phyloP scores from a whole-genome alignment of 1,139 yeast genomes.

The Nadsonia starkeyi-henricii region DNA sequence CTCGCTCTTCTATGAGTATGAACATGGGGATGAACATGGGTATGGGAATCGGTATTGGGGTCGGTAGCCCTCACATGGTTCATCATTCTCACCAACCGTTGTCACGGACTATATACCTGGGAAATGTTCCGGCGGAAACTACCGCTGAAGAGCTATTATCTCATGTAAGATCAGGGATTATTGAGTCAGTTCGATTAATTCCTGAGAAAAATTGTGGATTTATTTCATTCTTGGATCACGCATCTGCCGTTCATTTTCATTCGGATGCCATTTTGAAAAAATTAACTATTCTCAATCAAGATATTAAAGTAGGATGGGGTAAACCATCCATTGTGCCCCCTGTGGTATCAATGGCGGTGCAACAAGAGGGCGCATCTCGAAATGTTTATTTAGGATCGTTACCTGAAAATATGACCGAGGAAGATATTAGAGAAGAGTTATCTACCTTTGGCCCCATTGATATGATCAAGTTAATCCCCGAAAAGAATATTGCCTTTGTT shows the following conservation, averaged over 20 bases:
- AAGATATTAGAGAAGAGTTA: constrained; percentile 50
- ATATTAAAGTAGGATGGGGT: constrained; percentile 52
- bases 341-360: constrained; percentile 57
- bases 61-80: constrained; percentile 7
- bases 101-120: constrained; percentile 73
- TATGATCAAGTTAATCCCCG: constrained; percentile 57
- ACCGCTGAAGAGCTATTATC: constrained; percentile 73
- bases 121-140: constrained; percentile 73
- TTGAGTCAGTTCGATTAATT: constrained; percentile 50
- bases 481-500: constrained; percentile 65
- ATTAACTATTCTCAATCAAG: constrained; percentile 32
- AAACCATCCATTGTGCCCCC: constrained; percentile 52
- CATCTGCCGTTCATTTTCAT: constrained; percentile 33
- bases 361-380: constrained; percentile 81
- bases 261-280: constrained; percentile 36
- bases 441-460: constrained; percentile 70
- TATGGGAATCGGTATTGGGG: constrained; percentile 6
- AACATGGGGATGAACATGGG: constrained; percentile 4
- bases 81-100: constrained; percentile 12
- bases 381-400: constrained; percentile 75
- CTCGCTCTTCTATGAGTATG: not conserved
- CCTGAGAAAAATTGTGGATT: constrained; percentile 36
- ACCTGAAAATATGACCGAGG: constrained; percentile 43
- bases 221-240: constrained; percentile 33
- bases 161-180: constrained; percentile 81